Conservation (phyloP, 345 rosid species). For the Ceriops tagal region DNA sequence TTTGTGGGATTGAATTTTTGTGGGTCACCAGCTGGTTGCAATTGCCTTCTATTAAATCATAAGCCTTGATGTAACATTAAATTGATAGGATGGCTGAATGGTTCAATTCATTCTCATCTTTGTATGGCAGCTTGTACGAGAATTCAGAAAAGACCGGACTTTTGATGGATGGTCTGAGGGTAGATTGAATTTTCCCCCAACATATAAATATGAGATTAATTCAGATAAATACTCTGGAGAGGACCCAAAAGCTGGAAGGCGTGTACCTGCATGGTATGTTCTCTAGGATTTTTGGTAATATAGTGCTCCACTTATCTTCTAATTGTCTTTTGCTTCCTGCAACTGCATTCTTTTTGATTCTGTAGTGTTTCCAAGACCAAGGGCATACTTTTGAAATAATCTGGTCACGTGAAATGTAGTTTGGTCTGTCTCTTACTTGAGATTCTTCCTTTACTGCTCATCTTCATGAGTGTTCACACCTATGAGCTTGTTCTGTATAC, state of each 20-base stretch:
- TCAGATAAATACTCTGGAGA: constrained; percentile 72
- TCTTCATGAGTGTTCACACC: no score
- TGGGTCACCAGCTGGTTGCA: background rate
- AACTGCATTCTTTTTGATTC: background rate
- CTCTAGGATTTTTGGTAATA: background rate
- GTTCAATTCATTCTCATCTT: background rate
- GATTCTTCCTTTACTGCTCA: no score
- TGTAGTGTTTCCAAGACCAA: background rate
- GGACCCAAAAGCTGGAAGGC: constrained; percentile 71
- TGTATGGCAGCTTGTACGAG: constrained; percentile 55
- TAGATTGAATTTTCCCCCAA: constrained; percentile 64
- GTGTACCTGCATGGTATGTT: constrained; percentile 81
- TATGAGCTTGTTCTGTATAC: no score
- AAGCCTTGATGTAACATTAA: background rate
- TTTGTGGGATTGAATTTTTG: background rate
- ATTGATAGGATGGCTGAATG: constrained; percentile 11
- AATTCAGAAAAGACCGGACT: constrained; percentile 59
- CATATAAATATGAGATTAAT: constrained; percentile 77
- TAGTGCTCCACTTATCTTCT: background rate
- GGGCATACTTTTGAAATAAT: background rate
- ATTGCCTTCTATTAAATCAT: background rate
- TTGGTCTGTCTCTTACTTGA: background rate
- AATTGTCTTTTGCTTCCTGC: background rate
- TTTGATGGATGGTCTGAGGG: constrained; percentile 97
- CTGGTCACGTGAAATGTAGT: background rate